Evolutionary conservation across 2,329 filamentous ascomycete species (phyloP).

Genomic region (Fusarium circinatum): DNA sequence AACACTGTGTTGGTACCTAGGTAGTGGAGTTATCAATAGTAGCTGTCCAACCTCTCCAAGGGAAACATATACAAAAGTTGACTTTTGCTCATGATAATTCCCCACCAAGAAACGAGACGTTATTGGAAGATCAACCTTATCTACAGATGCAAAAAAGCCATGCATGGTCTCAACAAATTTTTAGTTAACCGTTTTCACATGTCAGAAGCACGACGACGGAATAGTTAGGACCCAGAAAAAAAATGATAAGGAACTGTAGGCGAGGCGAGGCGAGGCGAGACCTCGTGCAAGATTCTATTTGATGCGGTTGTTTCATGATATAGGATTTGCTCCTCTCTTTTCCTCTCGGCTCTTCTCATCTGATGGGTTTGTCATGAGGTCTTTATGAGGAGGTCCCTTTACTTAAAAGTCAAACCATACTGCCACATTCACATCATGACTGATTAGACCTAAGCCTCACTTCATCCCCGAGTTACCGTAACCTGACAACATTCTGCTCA

Average conservation of each 20-base stretch:
- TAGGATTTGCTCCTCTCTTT: background rate
- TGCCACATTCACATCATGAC: constrained; percentile 1
- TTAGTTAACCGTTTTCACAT: constrained; percentile 40
- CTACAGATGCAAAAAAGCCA: background rate
- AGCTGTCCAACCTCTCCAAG: background rate
- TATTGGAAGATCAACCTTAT: constrained; percentile 40
- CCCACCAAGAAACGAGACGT: constrained; percentile 10
- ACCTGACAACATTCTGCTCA: too few species aligned
- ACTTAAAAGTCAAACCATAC: background rate
- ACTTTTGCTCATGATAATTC: constrained; percentile 6
- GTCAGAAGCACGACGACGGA: constrained; percentile 23
- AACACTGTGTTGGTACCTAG: background rate
- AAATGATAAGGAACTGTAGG: constrained; percentile 18
- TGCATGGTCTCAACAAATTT: constrained; percentile 34
- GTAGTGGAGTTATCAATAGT: background rate
- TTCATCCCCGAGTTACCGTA: background rate
- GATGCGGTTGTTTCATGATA: constrained; percentile 17
- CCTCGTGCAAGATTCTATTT: constrained; percentile 28
- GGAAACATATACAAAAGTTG: constrained; percentile 4
- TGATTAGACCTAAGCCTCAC: background rate
- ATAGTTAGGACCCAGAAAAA: constrained; percentile 7
- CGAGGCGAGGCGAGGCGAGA: constrained; percentile 3
- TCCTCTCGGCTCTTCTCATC: background rate
- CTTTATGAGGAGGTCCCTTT: background rate
- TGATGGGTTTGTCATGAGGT: constrained; percentile 7